Base-by-base conservation (phyloP, 176 grass and related monocot genomes). In the Tuctoria greenei region DNA sequence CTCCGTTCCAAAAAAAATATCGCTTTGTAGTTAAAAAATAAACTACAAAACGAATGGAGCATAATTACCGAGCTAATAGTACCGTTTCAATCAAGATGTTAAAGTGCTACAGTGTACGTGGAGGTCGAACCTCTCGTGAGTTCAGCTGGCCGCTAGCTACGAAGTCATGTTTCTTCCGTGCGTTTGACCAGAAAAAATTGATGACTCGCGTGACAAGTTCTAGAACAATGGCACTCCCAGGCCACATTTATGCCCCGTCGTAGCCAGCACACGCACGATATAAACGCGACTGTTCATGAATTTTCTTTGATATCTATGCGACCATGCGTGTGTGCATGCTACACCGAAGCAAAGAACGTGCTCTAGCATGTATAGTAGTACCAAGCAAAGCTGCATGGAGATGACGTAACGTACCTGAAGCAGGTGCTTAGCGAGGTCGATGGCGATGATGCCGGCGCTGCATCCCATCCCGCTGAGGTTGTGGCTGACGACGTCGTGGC, bases 401-500 rank as follows among this genome's bases (percentile, higher is more conserved):
- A 42, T 79, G 79, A 9, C 77, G 81, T 8, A 6, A 6, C 6
- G 21, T 89, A 90, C 88, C 90, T 92, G 86, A 54, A 96, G 89
- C n/a, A 92, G 78, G 52, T 79, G 79, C 15, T 81, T 84, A 46
- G 88, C 88, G 41, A 91, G 86, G 60, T 95, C 92, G 15, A 95
- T 79, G 64, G 89, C 78, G 69, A 96, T 85, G 64, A 89, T 59
- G 35, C 93, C 86, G 8, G 93, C 84, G 66, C 89, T 96, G 74
- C 93, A 96, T 0, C 93, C 93, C 93, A 96, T 92, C 45, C 93
- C 89, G 49, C 73, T 83, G 41, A 96, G 87, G 81, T 86, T 96
- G 36, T 95, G 90, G 6, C 37, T 68, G 58, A 86, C 61, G n/a
- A 89, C 72, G 34, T 90, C 72, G 8, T 75, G 47, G 0, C 80